Evolutionary conservation across 768 basidiomycete species (phyloP), one percentile per base, ranked within the genome.

Genomic region (Termitomyces titanicus): DNA sequence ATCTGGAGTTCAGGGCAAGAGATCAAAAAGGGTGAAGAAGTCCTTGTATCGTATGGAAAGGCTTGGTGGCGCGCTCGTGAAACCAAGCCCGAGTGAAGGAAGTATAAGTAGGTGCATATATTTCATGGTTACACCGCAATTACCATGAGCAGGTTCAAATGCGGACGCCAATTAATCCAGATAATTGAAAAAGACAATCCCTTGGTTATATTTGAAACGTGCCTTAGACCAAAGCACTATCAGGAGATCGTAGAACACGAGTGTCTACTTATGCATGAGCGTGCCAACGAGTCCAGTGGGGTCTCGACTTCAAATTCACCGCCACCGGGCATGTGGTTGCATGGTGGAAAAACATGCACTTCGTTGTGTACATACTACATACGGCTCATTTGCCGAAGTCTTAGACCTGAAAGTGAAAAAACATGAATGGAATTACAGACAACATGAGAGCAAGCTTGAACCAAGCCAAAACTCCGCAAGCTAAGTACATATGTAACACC

Each of bases 31-130:
- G 89, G 91, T 7, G 83, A 92, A 12, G 94, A 96, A 70, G 80
- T 98, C 31, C 65, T 94, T 27, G 89, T 95, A 20, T 90, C 87
- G 12, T 96, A 96, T 66, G 94, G 94, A 20, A 93, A 92, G 65
- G 77, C 79, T 17, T 92, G 89, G 87, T 94, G 92, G 93, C 72
- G 67, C 12, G 76, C 77, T 53, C 76, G 88, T 35, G 52, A 55
- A 45, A 27, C 42, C 13, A 43, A 34, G 38, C n/a, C n/a, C n/a
- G n/a, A n/a, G n/a, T n/a, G n/a, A n/a, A n/a, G n/a, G n/a, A n/a
- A n/a, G n/a, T n/a, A n/a, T n/a, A n/a, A n/a, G n/a, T n/a, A n/a
- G n/a, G n/a, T n/a, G n/a, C 46, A 15, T 10, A 18, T 38, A 12
- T 47, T 29, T 48, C 48, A 49, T 12, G n/a, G 17, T 49, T 31